These are phyloP conservation scores for Aulographum hederae DNA, from an alignment of 2,329 filamentous ascomycete species.

Conservation along the genomic window DNA sequence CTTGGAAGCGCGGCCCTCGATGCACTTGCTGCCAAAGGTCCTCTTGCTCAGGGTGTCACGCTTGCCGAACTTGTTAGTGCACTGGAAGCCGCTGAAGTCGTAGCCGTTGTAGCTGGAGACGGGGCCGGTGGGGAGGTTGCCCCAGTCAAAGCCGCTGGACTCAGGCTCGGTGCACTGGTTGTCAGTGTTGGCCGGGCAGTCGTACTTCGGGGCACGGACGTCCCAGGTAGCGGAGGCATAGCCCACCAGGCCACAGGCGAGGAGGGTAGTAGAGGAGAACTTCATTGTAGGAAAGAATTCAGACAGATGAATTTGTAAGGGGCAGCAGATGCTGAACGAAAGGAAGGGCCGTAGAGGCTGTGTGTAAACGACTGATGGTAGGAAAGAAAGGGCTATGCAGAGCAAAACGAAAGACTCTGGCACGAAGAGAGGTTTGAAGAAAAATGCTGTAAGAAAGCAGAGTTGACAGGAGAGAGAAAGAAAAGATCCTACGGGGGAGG, in stretches of 20 bases:
- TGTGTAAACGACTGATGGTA: no score
- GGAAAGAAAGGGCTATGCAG: no score
- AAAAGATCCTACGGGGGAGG: no score
- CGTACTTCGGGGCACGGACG: constrained; percentile 35
- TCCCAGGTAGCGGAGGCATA: constrained; percentile 20
- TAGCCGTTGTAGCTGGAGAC: constrained; percentile 56
- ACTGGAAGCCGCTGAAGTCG: constrained; percentile 55
- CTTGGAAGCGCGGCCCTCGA: constrained; percentile 27
- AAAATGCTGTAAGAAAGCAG: no score
- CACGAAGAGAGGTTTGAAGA: no score
- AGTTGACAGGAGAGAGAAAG: no score
- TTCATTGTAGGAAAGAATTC: no score
- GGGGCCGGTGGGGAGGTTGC: constrained; percentile 38
- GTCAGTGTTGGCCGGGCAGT: constrained; percentile 51
- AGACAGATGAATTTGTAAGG: no score
- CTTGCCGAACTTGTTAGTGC: constrained; percentile 41
- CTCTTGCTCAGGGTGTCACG: constrained; percentile 34
- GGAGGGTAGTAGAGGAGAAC: not conserved
- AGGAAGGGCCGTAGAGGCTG: no score
- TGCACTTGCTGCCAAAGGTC: constrained; percentile 21
- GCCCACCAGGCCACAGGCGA: not conserved
- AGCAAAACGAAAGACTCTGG: no score
- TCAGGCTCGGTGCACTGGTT: constrained; percentile 63
- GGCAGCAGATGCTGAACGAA: no score
- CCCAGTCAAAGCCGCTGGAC: constrained; percentile 54